Conservation (phyloP, 305 asterid species). For the Fraxinus paxiana region DNA sequence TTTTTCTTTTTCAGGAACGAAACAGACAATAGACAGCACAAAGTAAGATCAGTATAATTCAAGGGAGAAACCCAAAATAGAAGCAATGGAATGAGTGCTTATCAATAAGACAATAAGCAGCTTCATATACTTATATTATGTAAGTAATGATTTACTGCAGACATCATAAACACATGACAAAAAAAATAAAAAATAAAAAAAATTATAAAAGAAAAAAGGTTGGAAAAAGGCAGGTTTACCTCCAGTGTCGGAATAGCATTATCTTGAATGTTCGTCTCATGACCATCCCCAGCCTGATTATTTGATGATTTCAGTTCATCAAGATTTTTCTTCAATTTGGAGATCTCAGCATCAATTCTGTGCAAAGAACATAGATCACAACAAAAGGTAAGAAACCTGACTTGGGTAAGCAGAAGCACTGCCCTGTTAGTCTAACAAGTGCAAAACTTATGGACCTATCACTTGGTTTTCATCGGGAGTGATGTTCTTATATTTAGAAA, state of each 20-base stretch:
- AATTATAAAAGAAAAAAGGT: conserved; percentile 3
- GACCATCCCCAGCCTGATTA: conserved; percentile 36
- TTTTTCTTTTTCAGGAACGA: neutral
- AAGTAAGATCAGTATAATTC: neutral
- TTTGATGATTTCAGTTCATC: conserved; percentile 50
- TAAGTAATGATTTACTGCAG: conserved; percentile 6
- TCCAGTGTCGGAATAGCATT: conserved; percentile 50
- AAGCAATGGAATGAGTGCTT: neutral
- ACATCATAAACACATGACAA: neutral
- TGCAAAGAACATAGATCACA: conserved; percentile 26
- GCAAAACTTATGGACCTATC: neutral
- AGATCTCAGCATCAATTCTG: conserved; percentile 87
- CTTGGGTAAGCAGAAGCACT: neutral
- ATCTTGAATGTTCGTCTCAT: conserved; percentile 38
- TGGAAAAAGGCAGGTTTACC: conserved; percentile 40
- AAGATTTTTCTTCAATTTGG: conserved; percentile 62
- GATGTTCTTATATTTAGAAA: neutral
- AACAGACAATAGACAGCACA: neutral
- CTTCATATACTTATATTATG: conserved; percentile 1
- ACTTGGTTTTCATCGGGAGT: neutral
- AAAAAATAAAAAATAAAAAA: neutral
- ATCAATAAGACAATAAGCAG: conserved; percentile 8
- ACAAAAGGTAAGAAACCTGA: conserved; percentile 8
- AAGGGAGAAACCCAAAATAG: neutral
- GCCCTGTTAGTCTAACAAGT: neutral